Conservation (phyloP, 179 eudicot genomes). For the Silene coronaria region DNA sequence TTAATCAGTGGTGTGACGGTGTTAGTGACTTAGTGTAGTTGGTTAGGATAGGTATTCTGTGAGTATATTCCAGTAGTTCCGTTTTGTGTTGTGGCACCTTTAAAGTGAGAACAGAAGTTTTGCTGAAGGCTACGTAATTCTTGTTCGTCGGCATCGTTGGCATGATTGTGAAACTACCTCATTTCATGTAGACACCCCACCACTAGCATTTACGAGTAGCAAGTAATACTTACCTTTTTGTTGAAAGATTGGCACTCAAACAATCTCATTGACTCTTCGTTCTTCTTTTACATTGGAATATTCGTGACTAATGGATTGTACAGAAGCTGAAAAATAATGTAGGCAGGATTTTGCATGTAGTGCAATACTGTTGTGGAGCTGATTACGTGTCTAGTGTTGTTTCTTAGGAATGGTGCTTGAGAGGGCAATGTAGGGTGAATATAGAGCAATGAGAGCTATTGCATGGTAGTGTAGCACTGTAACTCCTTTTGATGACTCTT, state of each 20-base stretch:
- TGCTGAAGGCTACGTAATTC: not conserved
- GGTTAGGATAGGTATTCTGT: not conserved
- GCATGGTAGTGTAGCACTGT: not conserved
- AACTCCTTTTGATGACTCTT: not conserved
- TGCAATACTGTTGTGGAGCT: too few species aligned
- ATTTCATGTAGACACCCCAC: not conserved
- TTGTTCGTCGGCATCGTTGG: not conserved
- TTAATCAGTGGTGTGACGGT: too few species aligned
- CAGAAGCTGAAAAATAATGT: not conserved
- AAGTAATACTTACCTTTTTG: not conserved
- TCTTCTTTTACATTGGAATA: not conserved
- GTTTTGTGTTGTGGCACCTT: not conserved
- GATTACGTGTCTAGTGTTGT: too few species aligned
- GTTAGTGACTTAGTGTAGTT: not conserved
- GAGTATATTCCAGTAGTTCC: not conserved
- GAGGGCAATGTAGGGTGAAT: not conserved
- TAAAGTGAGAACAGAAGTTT: not conserved
- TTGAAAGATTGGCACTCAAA: not conserved
- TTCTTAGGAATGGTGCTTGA: too few species aligned
- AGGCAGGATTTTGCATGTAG: not conserved
- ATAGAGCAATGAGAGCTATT: not conserved
- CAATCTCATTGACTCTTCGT: not conserved
- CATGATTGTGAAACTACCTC: not conserved
- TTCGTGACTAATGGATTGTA: not conserved
- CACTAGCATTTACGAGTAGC: not conserved